A percentile compares a stretch with the other conserved stretches of the same genome.
phyloP scores from a whole-genome alignment of 192 early-diverging fungal genomes.

The Gryganskiella cystojenkinii region DNA sequence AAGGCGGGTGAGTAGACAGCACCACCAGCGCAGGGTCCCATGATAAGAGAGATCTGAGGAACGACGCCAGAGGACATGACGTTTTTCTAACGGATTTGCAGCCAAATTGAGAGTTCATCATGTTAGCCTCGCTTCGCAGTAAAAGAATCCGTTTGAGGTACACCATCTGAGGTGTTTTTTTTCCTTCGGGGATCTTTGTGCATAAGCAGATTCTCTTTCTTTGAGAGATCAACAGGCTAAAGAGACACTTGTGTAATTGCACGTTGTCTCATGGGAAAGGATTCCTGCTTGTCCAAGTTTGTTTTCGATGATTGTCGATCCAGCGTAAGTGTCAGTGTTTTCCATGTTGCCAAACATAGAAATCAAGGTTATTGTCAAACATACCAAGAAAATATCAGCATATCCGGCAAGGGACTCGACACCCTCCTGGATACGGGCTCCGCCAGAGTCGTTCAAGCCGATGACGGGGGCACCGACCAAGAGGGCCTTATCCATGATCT shows the following conservation, averaged over 20 bases:
- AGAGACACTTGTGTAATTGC: no score
- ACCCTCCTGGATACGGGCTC: conserved; percentile 98
- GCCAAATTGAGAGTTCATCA: no score
- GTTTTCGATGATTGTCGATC: no score
- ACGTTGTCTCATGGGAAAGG: no score
- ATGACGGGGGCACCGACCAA: conserved; percentile 94
- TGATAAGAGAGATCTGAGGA: conserved; percentile 95
- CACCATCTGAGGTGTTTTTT: no score
- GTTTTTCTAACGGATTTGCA: conserved; percentile 76
- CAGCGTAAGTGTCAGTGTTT: no score
- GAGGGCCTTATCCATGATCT: conserved; percentile 94
- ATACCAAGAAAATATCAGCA: conserved; percentile 92
- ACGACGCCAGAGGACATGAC: conserved; percentile 93
- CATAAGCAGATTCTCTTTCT: neutral
- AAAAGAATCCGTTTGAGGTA: no score
- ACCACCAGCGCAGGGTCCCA: conserved; percentile 98
- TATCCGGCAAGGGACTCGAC: conserved; percentile 96
- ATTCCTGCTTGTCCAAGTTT: no score
- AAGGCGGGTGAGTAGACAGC: conserved; percentile 97
- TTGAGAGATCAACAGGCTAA: no score
- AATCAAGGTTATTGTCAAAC: conserved; percentile 1
- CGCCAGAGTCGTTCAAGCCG: conserved; percentile 96
- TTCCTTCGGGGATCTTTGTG: neutral
- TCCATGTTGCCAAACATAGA: neutral
- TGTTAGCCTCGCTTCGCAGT: no score